Conservation (phyloP, 2,329 filamentous ascomycete genomes). For the Colletotrichum siamense region DNA sequence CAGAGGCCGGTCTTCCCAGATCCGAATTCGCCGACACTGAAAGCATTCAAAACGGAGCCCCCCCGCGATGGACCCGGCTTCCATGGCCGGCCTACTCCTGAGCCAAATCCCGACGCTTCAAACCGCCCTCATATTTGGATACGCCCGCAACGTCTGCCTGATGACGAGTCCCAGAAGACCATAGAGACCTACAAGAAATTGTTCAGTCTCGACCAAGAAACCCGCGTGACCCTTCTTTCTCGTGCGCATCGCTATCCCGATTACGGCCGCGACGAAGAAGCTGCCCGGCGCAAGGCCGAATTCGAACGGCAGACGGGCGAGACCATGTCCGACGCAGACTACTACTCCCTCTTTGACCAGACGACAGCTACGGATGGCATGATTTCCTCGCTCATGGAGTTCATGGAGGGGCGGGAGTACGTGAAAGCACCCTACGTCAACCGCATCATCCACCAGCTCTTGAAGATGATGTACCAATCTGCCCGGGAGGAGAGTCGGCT, state of each 20-base stretch:
- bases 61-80: not conserved
- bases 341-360: conserved; percentile 16
- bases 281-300: not conserved
- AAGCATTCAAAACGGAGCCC: not conserved
- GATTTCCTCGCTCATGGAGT: conserved; percentile 13
- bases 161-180: not conserved
- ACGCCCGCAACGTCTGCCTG: not conserved
- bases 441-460: conserved; percentile 10
- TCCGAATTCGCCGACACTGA: not conserved
- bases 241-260: not conserved
- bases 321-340: conserved; percentile 5
- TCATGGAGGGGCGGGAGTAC: conserved; percentile 10
- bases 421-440: conserved; percentile 17
- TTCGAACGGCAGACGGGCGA: conserved; percentile 17
- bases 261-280: conserved; percentile 3
- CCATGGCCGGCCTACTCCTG: not conserved
- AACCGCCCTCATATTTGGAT: not conserved
- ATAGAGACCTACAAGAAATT: not conserved
- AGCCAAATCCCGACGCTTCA: not conserved
- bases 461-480: conserved; percentile 12
- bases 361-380: conserved; percentile 20
- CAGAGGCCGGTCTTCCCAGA: not conserved
- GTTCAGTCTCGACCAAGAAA: not conserved
- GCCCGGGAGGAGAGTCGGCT: conserved; percentile 17
- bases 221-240: not conserved